Evolutionary conservation across 2,329 filamentous ascomycete genomes (phyloP), one percentile per base, ranked within the genome.

Genomic region (Nothomitra cinnamomea): DNA sequence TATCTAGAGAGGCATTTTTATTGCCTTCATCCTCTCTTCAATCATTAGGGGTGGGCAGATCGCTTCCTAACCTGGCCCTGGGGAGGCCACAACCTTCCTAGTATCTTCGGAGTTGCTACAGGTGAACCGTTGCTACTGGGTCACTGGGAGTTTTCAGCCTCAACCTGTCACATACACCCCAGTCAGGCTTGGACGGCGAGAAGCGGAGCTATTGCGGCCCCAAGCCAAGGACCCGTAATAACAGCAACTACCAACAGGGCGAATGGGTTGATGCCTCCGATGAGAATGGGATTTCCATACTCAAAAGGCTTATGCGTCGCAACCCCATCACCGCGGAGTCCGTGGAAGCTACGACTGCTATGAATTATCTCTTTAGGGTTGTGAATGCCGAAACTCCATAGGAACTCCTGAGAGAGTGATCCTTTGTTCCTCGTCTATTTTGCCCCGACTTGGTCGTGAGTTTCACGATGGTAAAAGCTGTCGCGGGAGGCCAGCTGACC

Each of bases 21-120:
- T 48, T 40, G 45, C 54, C 65, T 19, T 57, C 66, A 15, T 62
- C 51, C 10, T 35, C 61, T 21, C 12, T 17, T n/a, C 22, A 28
- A 22, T 24, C 36, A 17, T 19, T 51, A 22, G 38, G 36, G 7
- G 53, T 28, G 28, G 53, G 55, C 10, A 41, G 53, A 35, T 13
- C 45, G 19, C 48, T 55, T 21, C 53, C 53, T 17, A 45, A 53
- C 21, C 53, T 51, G 1, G 52, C 52, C 17, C 21, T 53, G 10
- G 38, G 40, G 25, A 43, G 52, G 40, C 42, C 52, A 13, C 50
- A 43, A 52, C 24, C 50, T 40, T 43, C 40, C n/a, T 5, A 7
- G n/a, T 10, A 17, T 3, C 12, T 17, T 32, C 35, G 36, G 15
- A n/a, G 25, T 28, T 17, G 19, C 45, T 49, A 24, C 24, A 17